These are phyloP conservation scores for Teunomyces atbi DNA, from an alignment of 805 yeast species.

Conservation along the genomic window DNA sequence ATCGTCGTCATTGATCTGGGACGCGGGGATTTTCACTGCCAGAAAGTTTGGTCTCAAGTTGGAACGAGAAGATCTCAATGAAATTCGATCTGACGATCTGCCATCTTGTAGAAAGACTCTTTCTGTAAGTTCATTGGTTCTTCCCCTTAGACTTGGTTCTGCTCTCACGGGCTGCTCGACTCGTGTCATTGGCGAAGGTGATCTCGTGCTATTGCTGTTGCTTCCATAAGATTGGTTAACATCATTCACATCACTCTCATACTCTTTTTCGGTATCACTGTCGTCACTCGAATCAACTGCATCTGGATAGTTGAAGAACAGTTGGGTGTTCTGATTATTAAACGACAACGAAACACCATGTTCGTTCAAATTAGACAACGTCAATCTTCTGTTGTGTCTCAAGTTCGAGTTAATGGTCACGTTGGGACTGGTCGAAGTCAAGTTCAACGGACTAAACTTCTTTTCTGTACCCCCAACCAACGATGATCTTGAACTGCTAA, in stretches of 20 bases:
- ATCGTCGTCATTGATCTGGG: constrained; percentile 62
- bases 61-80: constrained; percentile 33
- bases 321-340: constrained; percentile 48
- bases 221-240: neutral
- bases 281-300: constrained; percentile 23
- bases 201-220: constrained; percentile 2
- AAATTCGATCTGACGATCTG: constrained; percentile 25
- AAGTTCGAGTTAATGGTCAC: constrained; percentile 14
- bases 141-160: neutral
- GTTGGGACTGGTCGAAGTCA: constrained; percentile 18
- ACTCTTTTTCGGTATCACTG: constrained; percentile 22
- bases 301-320: constrained; percentile 24
- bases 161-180: neutral
- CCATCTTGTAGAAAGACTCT: constrained; percentile 1
- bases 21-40: constrained; percentile 68
- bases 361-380: constrained; percentile 66
- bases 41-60: constrained; percentile 61
- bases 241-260: constrained; percentile 5
- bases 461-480: neutral
- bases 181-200: constrained; percentile 1
- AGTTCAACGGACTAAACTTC: constrained; percentile 24
- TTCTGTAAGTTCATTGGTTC: neutral
- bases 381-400: constrained; percentile 40
- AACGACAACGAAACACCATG: constrained; percentile 70
- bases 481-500: neutral